Evolutionary conservation across 352 stramenopile genomes (phyloP).

Genomic region (Globisporangium ultimum): DNA sequence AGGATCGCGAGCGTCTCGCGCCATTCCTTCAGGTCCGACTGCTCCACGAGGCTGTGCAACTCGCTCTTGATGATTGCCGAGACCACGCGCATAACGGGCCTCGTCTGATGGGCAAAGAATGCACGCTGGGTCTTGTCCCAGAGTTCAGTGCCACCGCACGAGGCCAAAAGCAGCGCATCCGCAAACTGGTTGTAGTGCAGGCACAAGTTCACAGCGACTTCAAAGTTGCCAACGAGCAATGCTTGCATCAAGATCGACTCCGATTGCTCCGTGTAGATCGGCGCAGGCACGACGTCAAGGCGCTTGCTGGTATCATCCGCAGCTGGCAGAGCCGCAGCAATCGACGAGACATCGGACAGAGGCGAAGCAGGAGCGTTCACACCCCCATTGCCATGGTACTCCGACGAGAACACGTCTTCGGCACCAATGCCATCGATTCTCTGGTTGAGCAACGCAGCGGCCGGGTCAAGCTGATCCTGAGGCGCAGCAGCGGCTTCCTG

Average conservation of each 20-base stretch:
- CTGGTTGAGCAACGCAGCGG: conserved; percentile 48
- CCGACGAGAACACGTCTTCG: conserved; percentile 77
- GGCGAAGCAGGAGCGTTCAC: conserved; percentile 29
- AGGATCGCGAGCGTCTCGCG: conserved; percentile 97
- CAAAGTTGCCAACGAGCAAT: conserved; percentile 97
- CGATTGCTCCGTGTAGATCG: conserved; percentile 87
- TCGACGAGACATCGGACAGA: conserved; percentile 43
- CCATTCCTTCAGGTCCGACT: conserved; percentile 94
- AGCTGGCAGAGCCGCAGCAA: conserved; percentile 40
- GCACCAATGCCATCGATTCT: conserved; percentile 67
- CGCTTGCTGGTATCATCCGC: conserved; percentile 77
- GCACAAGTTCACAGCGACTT: conserved; percentile 96
- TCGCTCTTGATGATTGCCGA: conserved; percentile 96
- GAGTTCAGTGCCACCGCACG: conserved; percentile 92
- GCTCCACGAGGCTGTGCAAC: conserved; percentile 75
- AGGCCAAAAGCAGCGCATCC: conserved; percentile 94
- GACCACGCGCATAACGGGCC: conserved; percentile 95
- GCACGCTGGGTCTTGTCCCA: conserved; percentile 94
- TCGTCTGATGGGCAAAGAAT: conserved; percentile 91
- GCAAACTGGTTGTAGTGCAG: conserved; percentile 94
- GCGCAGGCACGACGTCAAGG: conserved; percentile 52
- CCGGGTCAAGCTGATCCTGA: conserved; percentile 33
- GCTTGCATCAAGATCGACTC: conserved; percentile 93
- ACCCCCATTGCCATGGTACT: conserved; percentile 44
- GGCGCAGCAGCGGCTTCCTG: conserved; percentile 20